A percentile compares a stretch with the other conserved stretches of the same genome.
Evolutionary conservation across 768 basidiomycete species (phyloP).

Genomic region (Leccinum disarticulatum): DNA sequence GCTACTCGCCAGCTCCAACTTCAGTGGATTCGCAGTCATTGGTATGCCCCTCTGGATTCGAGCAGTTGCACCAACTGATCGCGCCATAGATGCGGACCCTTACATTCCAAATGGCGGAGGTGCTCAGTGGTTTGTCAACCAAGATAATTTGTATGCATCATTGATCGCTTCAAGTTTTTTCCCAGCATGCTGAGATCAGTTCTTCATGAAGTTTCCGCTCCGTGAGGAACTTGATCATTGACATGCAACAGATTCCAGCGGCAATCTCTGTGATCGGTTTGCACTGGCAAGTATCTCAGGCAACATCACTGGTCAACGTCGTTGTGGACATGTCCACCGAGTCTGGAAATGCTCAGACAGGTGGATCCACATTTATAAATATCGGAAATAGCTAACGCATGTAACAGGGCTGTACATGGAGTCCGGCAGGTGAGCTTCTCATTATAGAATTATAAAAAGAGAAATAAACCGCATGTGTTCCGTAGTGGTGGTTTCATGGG

Average conservation of each 20-base stretch:
- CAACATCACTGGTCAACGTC: constrained; percentile 72
- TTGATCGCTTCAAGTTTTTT: background rate
- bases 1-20: constrained; percentile 57
- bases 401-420: constrained; percentile 65
- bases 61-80: background rate
- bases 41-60: constrained; percentile 39
- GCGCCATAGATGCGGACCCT: constrained; percentile 61
- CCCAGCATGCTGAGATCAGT: constrained; percentile 1
- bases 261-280: constrained; percentile 59
- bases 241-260: constrained; percentile 56
- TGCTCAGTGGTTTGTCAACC: constrained; percentile 26
- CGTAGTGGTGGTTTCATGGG: constrained; percentile 47
- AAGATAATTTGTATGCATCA: constrained; percentile 24
- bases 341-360: constrained; percentile 62
- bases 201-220: constrained; percentile 55
- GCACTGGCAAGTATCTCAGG: constrained; percentile 83
- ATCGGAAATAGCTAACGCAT: background rate
- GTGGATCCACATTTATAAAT: constrained; percentile 34
- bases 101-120: constrained; percentile 56
- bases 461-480: background rate
- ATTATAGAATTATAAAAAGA: background rate
- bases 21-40: constrained; percentile 72
- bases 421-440: constrained; percentile 50
- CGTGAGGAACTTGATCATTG: constrained; percentile 73
- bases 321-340: constrained; percentile 70